These are phyloP conservation scores for Botrytis aclada DNA, from an alignment of 2,329 filamentous ascomycete species.

Conservation along the genomic window DNA sequence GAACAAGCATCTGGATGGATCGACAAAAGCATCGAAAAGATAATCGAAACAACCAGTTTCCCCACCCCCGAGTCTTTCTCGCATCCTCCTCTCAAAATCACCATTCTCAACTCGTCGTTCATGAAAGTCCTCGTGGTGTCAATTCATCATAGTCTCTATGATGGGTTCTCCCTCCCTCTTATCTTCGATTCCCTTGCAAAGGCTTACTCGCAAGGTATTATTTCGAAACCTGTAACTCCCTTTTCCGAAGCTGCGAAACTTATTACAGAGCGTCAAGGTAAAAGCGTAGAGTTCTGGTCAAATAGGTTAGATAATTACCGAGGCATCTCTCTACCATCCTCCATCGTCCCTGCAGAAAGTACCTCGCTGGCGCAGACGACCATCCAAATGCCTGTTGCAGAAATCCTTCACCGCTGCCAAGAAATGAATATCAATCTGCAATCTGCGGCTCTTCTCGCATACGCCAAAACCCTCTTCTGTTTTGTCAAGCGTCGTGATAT, in stretches of 20 bases:
- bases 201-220: background rate
- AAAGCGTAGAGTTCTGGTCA: slow-evolving; percentile 5
- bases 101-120: slow-evolving; percentile 7
- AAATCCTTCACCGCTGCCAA: background rate
- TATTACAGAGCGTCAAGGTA: background rate
- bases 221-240: background rate
- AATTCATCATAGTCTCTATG: slow-evolving; percentile 55
- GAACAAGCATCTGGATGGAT: background rate
- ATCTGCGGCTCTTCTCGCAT: slow-evolving; percentile 3
- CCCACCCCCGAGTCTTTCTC: slow-evolving; percentile 20
- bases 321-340: background rate
- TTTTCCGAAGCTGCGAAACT: slow-evolving; percentile 4
- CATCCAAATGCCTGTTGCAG: background rate
- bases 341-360: background rate
- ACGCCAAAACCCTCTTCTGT: slow-evolving; percentile 5
- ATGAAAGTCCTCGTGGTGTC: slow-evolving; percentile 46
- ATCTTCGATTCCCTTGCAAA: slow-evolving; percentile 26
- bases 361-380: background rate
- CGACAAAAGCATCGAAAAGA: background rate
- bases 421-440: slow-evolving; percentile 6
- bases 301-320: background rate
- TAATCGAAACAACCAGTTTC: background rate
- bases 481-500: slow-evolving; percentile 45
- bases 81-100: background rate
- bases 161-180: slow-evolving; percentile 48